These are phyloP conservation scores for Meyerozyma elateridarum DNA, from an alignment of 1,139 yeast species.

Conservation along the genomic window DNA sequence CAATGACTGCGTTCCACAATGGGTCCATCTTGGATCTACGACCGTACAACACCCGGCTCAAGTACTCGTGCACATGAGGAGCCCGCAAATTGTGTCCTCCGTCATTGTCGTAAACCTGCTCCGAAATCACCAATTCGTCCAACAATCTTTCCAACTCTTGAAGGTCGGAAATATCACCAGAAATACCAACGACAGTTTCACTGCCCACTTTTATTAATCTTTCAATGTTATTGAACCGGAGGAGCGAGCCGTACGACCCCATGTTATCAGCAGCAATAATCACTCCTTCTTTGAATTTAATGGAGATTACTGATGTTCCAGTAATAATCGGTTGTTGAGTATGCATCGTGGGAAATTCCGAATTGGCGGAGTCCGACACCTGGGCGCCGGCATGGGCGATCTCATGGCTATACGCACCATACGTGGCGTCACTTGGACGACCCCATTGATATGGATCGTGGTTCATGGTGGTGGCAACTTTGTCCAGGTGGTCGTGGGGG, in stretches of 20 bases:
- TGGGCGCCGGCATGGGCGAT: slow-evolving; percentile 54
- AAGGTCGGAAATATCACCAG: slow-evolving; percentile 94
- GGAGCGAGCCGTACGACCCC: slow-evolving; percentile 89
- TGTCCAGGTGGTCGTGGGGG: too few relatives aligned
- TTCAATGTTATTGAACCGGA: slow-evolving; percentile 81
- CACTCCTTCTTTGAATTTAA: slow-evolving; percentile 86
- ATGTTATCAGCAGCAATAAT: slow-evolving; percentile 93
- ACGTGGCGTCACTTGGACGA: slow-evolving; percentile 76
- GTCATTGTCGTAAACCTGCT: slow-evolving; percentile 76
- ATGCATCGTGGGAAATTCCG: slow-evolving; percentile 63
- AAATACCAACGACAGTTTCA: slow-evolving; percentile 84
- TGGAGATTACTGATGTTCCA: slow-evolving; percentile 90
- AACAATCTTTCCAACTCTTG: slow-evolving; percentile 75
- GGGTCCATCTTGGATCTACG: slow-evolving; percentile 95
- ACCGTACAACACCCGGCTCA: slow-evolving; percentile 77
- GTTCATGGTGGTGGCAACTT: slow-evolving; percentile 54
- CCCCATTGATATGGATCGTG: slow-evolving; percentile 98
- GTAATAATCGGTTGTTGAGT: slow-evolving; percentile 95
- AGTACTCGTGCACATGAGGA: slow-evolving; percentile 81
- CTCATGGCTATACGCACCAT: slow-evolving; percentile 70
- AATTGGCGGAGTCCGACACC: slow-evolving; percentile 17
- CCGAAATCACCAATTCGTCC: slow-evolving; percentile 68
- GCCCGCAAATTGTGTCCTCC: slow-evolving; percentile 74
- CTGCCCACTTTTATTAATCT: slow-evolving; percentile 79
- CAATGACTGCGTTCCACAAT: slow-evolving; percentile 89